phyloP scores from a whole-genome alignment of 441 rosid genomes.

The Pelargonium fulgidum region DNA sequence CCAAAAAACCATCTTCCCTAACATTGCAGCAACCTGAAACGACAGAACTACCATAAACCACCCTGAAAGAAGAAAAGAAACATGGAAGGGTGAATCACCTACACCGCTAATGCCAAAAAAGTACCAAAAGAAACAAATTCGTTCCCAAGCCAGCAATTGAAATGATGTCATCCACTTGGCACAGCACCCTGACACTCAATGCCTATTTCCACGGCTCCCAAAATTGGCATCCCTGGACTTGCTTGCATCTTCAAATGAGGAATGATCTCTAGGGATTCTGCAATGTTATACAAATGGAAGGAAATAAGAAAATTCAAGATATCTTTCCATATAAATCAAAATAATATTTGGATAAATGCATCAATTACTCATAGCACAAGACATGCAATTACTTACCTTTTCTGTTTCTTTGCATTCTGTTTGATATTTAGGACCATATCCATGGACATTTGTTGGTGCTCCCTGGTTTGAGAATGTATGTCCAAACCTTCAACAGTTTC shows the following conservation, averaged over 20 bases:
- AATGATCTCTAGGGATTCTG: conserved; percentile 35
- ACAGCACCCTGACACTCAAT: conserved; percentile 23
- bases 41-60: conserved; percentile 45
- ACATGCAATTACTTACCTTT: conserved; percentile 35
- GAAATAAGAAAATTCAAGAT: neutral
- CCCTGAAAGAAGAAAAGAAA: conserved; percentile 33
- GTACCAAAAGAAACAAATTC: conserved; percentile 33
- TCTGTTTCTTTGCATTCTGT: conserved; percentile 65
- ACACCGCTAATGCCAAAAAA: conserved; percentile 27
- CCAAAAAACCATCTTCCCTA: conserved; percentile 45
- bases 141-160: conserved; percentile 21
- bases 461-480: conserved; percentile 65
- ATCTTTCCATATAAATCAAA: conserved; percentile 2
- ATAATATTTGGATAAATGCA: neutral
- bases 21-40: conserved; percentile 45
- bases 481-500: conserved; percentile 69
- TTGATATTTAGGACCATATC: conserved; percentile 56
- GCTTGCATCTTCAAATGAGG: conserved; percentile 40
- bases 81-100: conserved; percentile 37
- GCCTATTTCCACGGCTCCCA: conserved; percentile 46
- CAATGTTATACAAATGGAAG: conserved; percentile 19
- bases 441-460: conserved; percentile 69
- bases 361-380: conserved; percentile 6
- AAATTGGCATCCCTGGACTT: conserved; percentile 35
- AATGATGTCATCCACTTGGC: conserved; percentile 22